Evolutionary conservation across 2,329 filamentous ascomycete genomes (phyloP), one percentile per base, ranked within the genome.

Genomic region (Aspergillus cejpii): DNA sequence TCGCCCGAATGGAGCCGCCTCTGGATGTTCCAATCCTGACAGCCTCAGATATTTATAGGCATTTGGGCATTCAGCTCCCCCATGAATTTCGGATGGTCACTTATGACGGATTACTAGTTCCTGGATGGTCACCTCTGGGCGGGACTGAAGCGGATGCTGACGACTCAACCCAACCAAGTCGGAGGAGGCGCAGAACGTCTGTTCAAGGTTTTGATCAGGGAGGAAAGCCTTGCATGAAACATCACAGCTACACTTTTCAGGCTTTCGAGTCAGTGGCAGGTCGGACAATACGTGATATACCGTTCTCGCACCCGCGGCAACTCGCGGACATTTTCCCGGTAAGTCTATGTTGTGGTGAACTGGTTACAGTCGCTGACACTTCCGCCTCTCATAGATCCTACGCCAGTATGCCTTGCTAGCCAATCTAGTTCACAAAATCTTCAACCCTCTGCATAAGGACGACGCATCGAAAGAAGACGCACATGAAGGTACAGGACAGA

Each of bases 291-390:
- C 63, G 56, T 41, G 65, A 71, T 17, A 56, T 73, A 17, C 66
- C 66, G 2, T 72, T 73, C 41, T 67, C 64, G 8, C 70, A 73
- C 54, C 70, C 70, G 12, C 65, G 68, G 28, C 70, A 73, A 53
- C 54, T 72, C 31, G 64, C 68, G 23, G 66, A 69, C 39, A 63
- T 69, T 24, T 53, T 73, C 45, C 70, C 70, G 20, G 63, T 38
- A 40, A 21, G 33, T 43, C 40, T 7, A 14, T 7, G n/a, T 3
- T 21, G 10, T 41, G 19, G 6, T 34, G 11, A 12, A 5, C 15
- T 5, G n/a, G 23, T 7, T 24, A 27, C 10, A 37, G 21, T 17
- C 3, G 12, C 12, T 37, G 17, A 46, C 43, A 47, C 17, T 29
- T 27, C 15, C 37, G 6, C 17, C 19, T n/a, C 20, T 12, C 38